Evolutionary conservation across 176 grass and related monocot genomes (phyloP).

Genomic region (Triticum urartu): DNA sequence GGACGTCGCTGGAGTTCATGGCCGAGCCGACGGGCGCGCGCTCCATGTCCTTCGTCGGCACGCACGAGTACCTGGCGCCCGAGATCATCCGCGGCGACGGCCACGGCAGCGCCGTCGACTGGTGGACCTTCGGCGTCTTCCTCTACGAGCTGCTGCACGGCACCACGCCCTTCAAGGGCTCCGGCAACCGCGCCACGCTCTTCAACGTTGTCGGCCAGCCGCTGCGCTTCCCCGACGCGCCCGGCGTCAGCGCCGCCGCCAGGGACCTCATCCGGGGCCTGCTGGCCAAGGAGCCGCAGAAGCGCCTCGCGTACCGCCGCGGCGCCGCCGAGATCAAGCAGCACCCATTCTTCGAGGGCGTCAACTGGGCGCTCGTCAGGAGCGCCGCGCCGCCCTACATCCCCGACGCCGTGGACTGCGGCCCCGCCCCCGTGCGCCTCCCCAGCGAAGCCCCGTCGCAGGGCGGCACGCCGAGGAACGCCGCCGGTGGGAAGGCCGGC

Average conservation of each 20-base stretch:
- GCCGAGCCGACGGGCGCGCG: constrained; percentile 75
- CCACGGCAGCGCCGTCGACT: constrained; percentile 91
- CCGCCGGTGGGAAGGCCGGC: constrained; percentile 18
- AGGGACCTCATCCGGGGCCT: constrained; percentile 80
- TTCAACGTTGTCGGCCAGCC: constrained; percentile 91
- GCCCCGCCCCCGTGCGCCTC: neutral
- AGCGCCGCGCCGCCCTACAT: constrained; percentile 71
- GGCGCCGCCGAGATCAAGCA: constrained; percentile 86
- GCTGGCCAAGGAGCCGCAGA: constrained; percentile 80
- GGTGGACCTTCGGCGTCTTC: constrained; percentile 94
- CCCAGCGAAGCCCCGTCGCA: neutral
- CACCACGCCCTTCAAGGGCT: constrained; percentile 88
- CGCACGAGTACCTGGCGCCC: constrained; percentile 86
- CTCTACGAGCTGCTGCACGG: constrained; percentile 86
- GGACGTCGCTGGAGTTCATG: constrained; percentile 70
- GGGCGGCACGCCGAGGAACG: constrained; percentile 18
- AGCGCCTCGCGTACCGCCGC: constrained; percentile 58
- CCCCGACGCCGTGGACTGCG: constrained; percentile 37
- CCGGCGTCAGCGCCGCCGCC: constrained; percentile 54
- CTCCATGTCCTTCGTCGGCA: constrained; percentile 92
- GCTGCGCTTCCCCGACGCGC: constrained; percentile 71
- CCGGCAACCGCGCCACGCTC: constrained; percentile 80
- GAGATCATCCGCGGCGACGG: constrained; percentile 91
- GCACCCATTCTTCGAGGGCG: constrained; percentile 81
- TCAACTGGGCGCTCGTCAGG: constrained; percentile 91